phyloP scores from a whole-genome alignment of 1,139 yeast species.

The Saccharomyces hybrid region DNA sequence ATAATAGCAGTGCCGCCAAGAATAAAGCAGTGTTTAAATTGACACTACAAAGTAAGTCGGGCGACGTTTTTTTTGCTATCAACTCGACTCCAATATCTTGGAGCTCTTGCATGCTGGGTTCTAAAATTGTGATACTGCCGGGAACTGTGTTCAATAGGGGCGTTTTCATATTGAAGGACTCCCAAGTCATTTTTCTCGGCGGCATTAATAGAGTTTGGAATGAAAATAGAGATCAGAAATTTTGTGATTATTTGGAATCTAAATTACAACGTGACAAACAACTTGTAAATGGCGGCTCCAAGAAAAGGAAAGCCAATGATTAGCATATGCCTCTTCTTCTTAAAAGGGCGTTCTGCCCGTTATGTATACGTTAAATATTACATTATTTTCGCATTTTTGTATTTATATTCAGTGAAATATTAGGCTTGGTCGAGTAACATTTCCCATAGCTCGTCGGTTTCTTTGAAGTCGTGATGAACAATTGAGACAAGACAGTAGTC shows the following conservation, averaged over 20 bases:
- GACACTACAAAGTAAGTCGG: constrained; percentile 35
- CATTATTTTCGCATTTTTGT: neutral
- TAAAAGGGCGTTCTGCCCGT: neutral
- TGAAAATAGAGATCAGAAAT: constrained; percentile 25
- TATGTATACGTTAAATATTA: constrained; percentile 1
- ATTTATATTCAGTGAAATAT: neutral
- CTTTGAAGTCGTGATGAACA: constrained; percentile 75
- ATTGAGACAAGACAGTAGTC: constrained; percentile 72
- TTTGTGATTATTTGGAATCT: constrained; percentile 23
- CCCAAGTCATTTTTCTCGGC: constrained; percentile 21
- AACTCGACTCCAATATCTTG: constrained; percentile 28
- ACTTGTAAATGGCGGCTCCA: constrained; percentile 3
- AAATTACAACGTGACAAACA: constrained; percentile 18
- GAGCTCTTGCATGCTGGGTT: constrained; percentile 25
- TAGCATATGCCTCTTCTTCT: neutral
- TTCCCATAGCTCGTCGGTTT: constrained; percentile 76
- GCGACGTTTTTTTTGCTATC: constrained; percentile 34
- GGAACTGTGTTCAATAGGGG: constrained; percentile 27
- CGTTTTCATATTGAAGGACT: constrained; percentile 21
- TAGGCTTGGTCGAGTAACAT: constrained; percentile 33
- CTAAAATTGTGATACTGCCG: constrained; percentile 24
- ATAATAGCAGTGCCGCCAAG: constrained; percentile 6
- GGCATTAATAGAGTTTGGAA: constrained; percentile 30
- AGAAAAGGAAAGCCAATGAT: constrained; percentile 14
- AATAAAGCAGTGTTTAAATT: constrained; percentile 29